Base-by-base conservation (phyloP, 2,329 filamentous ascomycete genomes). In the Emydomyces testavorans region DNA sequence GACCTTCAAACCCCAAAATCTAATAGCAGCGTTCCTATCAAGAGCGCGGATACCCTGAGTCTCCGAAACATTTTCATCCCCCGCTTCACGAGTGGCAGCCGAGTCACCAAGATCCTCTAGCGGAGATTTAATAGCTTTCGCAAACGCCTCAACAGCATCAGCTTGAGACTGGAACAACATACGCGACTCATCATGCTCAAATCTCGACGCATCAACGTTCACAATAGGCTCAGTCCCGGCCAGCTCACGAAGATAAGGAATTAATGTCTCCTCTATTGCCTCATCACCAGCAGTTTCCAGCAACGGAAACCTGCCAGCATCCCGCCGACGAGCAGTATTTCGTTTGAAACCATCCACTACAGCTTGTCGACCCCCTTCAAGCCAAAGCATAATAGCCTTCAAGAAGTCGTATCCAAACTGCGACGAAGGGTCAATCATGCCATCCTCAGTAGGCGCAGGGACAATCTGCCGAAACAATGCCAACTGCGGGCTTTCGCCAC, bases 321-420 rank as follows among this genome's bases (percentile, higher is more conserved):
- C 65, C 36, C 64, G 62, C 24, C 65, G 61, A 52, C 68, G 60
- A 20, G 61, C 58, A 2, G 64, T 60, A 21, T 67, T 63, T 44
- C 69, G 65, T 34, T 73, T 75, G 59, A 82, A 82, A 0, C 74
- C 77, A 50, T 74, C 67, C 1, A 80, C 59, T 7, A 82, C 60
- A 23, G 69, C 70, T 6, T 71, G 65, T 11, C 75, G 64, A 7
- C 79, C 79, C 28, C 76, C 77, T 47, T 78, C 75, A 1, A 82
- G 62, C 76, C 78, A 82, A 1, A 81, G 65, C 2, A 79, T 57
- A 36, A 82, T 78, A 1, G 78, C 77, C 58, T 77, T 79, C 21
- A 82, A 55, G 54, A 82, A 82, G 53, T 82, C 78, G 54, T 80
- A 80, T n/a, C 70, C 70, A 57, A 82, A 82, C 11, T 73, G 71